Percentiles rank a stretch among this genome's conserved stretches.
Conservation (phyloP, 2,329 filamentous ascomycete species). For the Dryadomyces sulphureus region DNA sequence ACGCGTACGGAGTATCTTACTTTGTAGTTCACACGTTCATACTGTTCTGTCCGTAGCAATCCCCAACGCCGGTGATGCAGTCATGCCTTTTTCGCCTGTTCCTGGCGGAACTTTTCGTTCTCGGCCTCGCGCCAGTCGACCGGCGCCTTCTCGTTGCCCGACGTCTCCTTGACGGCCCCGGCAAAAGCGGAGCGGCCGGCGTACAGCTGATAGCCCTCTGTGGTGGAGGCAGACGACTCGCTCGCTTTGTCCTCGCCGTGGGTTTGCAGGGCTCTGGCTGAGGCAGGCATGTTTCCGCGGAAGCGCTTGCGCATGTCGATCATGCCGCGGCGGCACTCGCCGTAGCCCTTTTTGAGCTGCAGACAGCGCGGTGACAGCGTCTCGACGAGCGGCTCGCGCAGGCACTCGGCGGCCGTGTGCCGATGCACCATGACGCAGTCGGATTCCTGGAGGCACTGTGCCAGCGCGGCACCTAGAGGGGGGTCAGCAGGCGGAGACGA, state of each 20-base stretch:
- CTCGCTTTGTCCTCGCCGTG: conserved; percentile 26
- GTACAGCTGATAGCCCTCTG: conserved; percentile 54
- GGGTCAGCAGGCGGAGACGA: conserved; percentile 1
- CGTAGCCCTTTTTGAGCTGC: conserved; percentile 83
- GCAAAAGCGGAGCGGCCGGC: conserved; percentile 59
- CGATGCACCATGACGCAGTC: conserved; percentile 93
- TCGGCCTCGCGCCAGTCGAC: conserved; percentile 50
- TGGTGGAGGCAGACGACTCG: background rate
- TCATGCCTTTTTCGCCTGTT: conserved; percentile 12
- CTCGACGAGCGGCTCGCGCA: conserved; percentile 67
- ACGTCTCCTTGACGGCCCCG: conserved; percentile 47
- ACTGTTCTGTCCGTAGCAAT: no score
- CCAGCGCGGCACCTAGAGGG: conserved; percentile 66
- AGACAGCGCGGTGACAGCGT: conserved; percentile 78
- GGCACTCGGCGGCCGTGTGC: conserved; percentile 73
- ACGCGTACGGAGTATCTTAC: no score
- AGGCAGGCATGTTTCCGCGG: conserved; percentile 78
- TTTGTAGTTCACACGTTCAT: no score
- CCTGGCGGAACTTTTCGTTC: conserved; percentile 42
- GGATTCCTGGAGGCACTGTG: conserved; percentile 86
- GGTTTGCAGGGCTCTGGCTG: conserved; percentile 35
- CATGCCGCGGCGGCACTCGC: conserved; percentile 90
- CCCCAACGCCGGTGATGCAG: no score
- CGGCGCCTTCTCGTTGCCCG: conserved; percentile 48
- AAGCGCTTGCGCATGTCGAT: conserved; percentile 99